A percentile compares a stretch with the other conserved stretches of the same genome.
Evolutionary conservation across 495 filamentous ascomycete genomes (phyloP).

Genomic region (Podospora tetraspora): DNA sequence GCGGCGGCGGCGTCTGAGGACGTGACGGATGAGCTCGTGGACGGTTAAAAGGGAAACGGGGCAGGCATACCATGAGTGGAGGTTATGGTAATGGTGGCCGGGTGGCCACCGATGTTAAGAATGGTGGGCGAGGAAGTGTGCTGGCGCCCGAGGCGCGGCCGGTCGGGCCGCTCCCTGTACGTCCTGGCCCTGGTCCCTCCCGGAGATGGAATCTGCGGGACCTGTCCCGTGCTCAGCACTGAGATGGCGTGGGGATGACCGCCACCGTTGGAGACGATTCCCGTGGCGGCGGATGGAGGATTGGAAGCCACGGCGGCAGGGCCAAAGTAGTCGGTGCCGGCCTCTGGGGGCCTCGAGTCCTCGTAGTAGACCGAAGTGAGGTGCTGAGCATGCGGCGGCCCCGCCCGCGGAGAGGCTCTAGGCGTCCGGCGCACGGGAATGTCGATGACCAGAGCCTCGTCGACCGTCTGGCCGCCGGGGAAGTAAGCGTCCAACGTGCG

Average conservation of each 20-base stretch:
- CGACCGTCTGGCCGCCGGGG: constrained; percentile 80
- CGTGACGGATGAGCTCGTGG: constrained; percentile 49
- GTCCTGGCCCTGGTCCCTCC: constrained; percentile 51
- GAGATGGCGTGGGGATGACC: constrained; percentile 57
- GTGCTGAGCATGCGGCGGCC: constrained; percentile 42
- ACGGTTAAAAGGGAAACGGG: constrained; percentile 30
- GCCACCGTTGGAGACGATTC: constrained; percentile 29
- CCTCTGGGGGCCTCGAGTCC: constrained; percentile 62
- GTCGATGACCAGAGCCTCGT: constrained; percentile 90
- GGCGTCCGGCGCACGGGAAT: constrained; percentile 77
- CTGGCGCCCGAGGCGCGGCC: constrained; percentile 61
- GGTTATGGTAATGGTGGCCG: constrained; percentile 17
- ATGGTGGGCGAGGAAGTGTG: constrained; percentile 79
- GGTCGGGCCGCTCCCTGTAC: constrained; percentile 38
- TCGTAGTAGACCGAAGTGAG: constrained; percentile 53
- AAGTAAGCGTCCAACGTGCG: constrained; percentile 77
- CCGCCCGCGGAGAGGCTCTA: constrained; percentile 63
- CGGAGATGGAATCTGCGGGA: constrained; percentile 80
- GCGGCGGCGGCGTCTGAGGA: constrained; percentile 42
- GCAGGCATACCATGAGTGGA: constrained; percentile 31
- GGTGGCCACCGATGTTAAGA: constrained; percentile 33
- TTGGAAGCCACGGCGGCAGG: constrained; percentile 62
- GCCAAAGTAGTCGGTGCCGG: constrained; percentile 81
- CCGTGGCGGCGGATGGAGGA: constrained; percentile 33
- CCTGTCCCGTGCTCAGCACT: constrained; percentile 69